Evolutionary conservation across 1,284 basidiomycete genomes (phyloP).

Genomic region (Marasmius sp.): DNA sequence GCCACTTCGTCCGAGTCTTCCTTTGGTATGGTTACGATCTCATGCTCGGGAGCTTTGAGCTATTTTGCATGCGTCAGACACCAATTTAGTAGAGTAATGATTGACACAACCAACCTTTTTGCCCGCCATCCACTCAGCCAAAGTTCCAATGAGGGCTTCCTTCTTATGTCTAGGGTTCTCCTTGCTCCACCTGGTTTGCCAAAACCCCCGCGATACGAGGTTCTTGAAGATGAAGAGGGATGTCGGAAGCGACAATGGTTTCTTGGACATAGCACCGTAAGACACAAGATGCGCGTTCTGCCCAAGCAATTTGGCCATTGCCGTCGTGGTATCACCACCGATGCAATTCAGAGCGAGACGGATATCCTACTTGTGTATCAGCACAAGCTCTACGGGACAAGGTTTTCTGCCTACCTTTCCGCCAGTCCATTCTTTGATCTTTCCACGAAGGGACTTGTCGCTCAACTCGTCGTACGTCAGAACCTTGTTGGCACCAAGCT

Average conservation of each 20-base stretch:
- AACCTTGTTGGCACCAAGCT: conserved; percentile 72
- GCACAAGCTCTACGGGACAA: neutral
- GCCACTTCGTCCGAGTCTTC: conserved; percentile 54
- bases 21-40: conserved; percentile 56
- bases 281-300: conserved; percentile 73
- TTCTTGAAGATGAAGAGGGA: conserved; percentile 83
- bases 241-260: conserved; percentile 75
- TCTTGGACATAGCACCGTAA: conserved; percentile 87
- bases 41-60: conserved; percentile 67
- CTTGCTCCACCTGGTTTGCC: conserved; percentile 76
- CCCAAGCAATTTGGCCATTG: conserved; percentile 68
- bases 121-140: conserved; percentile 51
- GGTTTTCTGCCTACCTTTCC: conserved; percentile 41
- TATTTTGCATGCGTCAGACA: conserved; percentile 24
- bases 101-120: conserved; percentile 47
- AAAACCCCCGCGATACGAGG: conserved; percentile 70
- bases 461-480: conserved; percentile 71
- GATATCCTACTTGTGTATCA: conserved; percentile 41
- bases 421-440: conserved; percentile 58
- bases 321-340: conserved; percentile 65
- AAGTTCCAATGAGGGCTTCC: conserved; percentile 48
- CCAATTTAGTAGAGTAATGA: conserved; percentile 4
- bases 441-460: conserved; percentile 50
- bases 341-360: conserved; percentile 80
- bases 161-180: conserved; percentile 38